Conservation (phyloP, 1,284 basidiomycete species). For the Trametes sp. region DNA sequence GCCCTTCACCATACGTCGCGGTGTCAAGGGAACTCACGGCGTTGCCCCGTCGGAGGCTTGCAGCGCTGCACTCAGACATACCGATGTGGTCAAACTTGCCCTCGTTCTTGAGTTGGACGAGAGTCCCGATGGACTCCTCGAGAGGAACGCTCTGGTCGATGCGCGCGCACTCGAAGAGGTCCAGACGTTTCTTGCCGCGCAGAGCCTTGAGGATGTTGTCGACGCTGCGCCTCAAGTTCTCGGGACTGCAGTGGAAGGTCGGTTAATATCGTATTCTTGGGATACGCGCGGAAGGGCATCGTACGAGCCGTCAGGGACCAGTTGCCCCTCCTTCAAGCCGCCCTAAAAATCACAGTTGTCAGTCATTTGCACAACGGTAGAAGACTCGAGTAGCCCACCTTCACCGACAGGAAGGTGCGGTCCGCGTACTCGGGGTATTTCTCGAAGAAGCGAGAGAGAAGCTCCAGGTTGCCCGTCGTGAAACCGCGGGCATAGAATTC, state of each 20-base stretch:
- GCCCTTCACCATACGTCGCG: too few species aligned
- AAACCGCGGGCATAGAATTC: slow-evolving; percentile 10
- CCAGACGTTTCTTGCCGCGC: slow-evolving; percentile 50
- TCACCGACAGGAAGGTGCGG: slow-evolving; percentile 49
- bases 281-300: slow-evolving; percentile 13
- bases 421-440: slow-evolving; percentile 63
- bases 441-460: slow-evolving; percentile 52
- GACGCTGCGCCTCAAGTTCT: slow-evolving; percentile 51
- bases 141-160: slow-evolving; percentile 42
- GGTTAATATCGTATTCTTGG: not conserved
- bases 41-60: slow-evolving; percentile 52
- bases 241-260: slow-evolving; percentile 38
- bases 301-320: slow-evolving; percentile 39
- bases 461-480: slow-evolving; percentile 48
- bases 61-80: slow-evolving; percentile 55
- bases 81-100: slow-evolving; percentile 52
- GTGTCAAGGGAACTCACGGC: slow-evolving; percentile 19
- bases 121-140: slow-evolving; percentile 38
- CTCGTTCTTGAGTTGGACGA: slow-evolving; percentile 27
- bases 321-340: slow-evolving; percentile 36
- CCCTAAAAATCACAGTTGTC: slow-evolving; percentile 41
- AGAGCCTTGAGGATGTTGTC: slow-evolving; percentile 47
- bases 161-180: slow-evolving; percentile 52
- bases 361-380: too few species aligned
- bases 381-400: not conserved